phyloP scores from a whole-genome alignment of 2,329 filamentous ascomycete genomes.

The Macrophomina pseudophaseolina region DNA sequence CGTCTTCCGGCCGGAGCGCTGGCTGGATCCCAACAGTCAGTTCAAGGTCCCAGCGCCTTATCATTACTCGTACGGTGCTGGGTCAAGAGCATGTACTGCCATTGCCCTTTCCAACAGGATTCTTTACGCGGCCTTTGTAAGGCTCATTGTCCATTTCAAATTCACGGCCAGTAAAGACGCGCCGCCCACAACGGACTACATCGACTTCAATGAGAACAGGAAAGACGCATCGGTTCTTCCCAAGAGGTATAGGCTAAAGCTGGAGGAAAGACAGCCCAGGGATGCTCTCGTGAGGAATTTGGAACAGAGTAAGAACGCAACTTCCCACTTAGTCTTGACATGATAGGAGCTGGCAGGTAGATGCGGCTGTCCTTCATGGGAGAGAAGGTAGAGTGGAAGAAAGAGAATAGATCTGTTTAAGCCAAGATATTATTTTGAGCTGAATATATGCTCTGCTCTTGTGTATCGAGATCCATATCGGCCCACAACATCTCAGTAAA shows the following conservation, averaged over 20 bases:
- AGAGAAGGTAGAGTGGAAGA: no score
- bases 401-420: no score
- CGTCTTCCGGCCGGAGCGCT: constrained; percentile 22
- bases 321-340: constrained; percentile 14
- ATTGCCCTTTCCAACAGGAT: constrained; percentile 22
- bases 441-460: neutral
- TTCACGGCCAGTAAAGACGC: constrained; percentile 16
- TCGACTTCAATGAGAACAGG: constrained; percentile 25
- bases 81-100: constrained; percentile 21
- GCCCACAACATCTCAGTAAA: constrained; percentile 17
- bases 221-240: constrained; percentile 21
- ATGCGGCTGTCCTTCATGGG: no score
- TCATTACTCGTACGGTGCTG: constrained; percentile 25
- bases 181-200: constrained; percentile 20
- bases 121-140: constrained; percentile 16
- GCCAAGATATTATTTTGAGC: neutral
- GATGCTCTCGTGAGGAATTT: constrained; percentile 16
- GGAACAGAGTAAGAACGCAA: constrained; percentile 14
- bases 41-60: constrained; percentile 20
- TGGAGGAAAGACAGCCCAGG: constrained; percentile 21
- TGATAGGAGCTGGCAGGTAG: neutral
- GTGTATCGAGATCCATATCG: constrained; percentile 2
- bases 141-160: constrained; percentile 23
- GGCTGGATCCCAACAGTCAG: constrained; percentile 12
- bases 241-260: constrained; percentile 14